Evolutionary conservation across 352 stramenopile species (phyloP), one percentile per base, ranked within the genome.

Genomic region (Pythium scleroteichum): DNA sequence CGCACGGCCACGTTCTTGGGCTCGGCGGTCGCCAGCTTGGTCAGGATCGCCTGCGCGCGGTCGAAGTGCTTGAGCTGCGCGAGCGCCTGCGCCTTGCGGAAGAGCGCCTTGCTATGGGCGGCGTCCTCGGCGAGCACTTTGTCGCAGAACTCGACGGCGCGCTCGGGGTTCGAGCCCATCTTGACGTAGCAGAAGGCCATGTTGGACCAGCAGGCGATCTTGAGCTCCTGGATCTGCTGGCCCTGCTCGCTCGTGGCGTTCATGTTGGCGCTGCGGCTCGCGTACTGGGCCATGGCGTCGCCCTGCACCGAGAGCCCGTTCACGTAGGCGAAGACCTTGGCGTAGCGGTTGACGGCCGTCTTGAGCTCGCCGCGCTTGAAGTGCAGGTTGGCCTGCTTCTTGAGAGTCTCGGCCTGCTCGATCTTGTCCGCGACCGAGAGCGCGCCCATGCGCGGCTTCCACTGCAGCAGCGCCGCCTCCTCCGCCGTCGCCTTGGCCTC

Each of bases 131-230:
- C 75, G 44, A 95, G 69, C 53, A 92, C 82, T 38, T 93, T 91
- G 52, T 93, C 78, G 59, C 82, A 92, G 49, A 57, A 76, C 66
- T 78, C 69, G 32, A 93, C 33, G n/a, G 79, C 80, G 50, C 75
- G 78, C 14, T 81, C 73, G 13, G 72, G 59, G 40, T 75, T 72
- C 44, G 59, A 56, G 24, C 69, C 76, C 27, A 93, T 71, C 60
- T 92, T 92, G 3, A 95, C n/a, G 52, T 92, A 70, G 61, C 82
- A 91, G 50, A 95, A 76, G 33, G 85, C 83, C 71, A 92, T 91
- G 67, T 95, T 95, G 59, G 83, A 68, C 77, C 82, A 90, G 33
- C 73, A 79, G 4, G 79, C 76, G 47, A 90, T 71, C 66, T 93
- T 86, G 39, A 95, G 64, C 64, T 59, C 58, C 35, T 82, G 68